Evolutionary conservation across 495 filamentous ascomycete genomes (phyloP), one percentile per base, ranked within the genome.

Genomic region (Penicillium soppii): DNA sequence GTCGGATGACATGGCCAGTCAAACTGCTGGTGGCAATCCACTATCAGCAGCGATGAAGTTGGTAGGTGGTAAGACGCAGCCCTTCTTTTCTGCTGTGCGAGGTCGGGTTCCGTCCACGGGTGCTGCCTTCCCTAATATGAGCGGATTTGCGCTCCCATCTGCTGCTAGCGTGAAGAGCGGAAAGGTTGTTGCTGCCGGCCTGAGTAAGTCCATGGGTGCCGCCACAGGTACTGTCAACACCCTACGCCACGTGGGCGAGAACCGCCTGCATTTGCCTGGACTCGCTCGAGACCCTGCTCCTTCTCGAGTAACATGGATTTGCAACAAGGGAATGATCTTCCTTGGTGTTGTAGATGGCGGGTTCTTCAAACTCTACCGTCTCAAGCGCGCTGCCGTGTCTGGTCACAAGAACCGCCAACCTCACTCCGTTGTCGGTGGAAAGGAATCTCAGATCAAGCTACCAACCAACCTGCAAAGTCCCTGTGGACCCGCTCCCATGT

Each of bases 131-230:
- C 65, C 72, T 4, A 65, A 67, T 37, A 62, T 71, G 47, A 59
- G 71, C 44, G 69, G 73, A 13, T 75, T 81, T 55, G 73, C 78
- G 27, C 69, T 83, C 15, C 78, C 79, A 29, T 82, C 90, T 49
- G 83, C 87, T 29, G 85, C 89, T 10, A 86, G 69, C 57, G 83
- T 66, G 64, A 88, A 74, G 50, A 83, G 89, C 43, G 85, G 88
- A 7, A 91, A 90, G 55, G 87, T 85, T 7, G 82, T 96, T 37
- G 90, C 89, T 37, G 87, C 87, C 13, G 87, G 90, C 12, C 82
- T 95, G 27, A 89, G 86, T 57, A 86, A 90, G 67, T 94, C 90
- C 17, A 79, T 94, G 54, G 88, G 88, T 32, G 90, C 87, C 47
- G 87, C 87, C 47, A 87, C 86, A 22, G 88, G 82, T 25, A 89